A percentile compares a stretch with the other conserved stretches of the same genome.
Conservation (phyloP, 805 yeast genomes). For the Millerozyma miso region DNA sequence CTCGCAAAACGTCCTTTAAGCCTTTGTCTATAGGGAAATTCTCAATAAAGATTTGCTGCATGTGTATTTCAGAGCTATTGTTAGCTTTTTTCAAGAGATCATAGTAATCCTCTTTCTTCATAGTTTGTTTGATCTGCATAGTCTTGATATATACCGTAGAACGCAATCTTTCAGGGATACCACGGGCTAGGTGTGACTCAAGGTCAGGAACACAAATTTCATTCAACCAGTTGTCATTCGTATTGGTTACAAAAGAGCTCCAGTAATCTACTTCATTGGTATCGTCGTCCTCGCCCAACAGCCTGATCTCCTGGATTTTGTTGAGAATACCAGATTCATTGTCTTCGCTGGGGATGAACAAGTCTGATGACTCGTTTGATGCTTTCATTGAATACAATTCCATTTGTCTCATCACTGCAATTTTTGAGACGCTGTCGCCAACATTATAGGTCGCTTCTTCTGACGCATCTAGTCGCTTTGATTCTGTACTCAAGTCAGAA, state of each 20-base stretch:
- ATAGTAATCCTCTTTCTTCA: constrained; percentile 28
- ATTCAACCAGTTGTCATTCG: neutral
- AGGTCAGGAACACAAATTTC: constrained; percentile 6
- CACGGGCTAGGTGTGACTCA: constrained; percentile 20
- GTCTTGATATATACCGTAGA: constrained; percentile 29
- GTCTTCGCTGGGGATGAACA: constrained; percentile 11
- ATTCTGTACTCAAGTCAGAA: constrained; percentile 1
- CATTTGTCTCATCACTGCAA: constrained; percentile 20
- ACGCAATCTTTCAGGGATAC: constrained; percentile 29
- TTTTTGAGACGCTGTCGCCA: constrained; percentile 17
- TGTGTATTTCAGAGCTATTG: constrained; percentile 4
- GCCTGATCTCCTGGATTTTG: neutral
- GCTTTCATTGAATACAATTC: constrained; percentile 20
- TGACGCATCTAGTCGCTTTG: neutral
- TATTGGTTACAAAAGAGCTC: constrained; percentile 13
- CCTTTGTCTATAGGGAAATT: constrained; percentile 13
- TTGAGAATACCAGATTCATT: neutral
- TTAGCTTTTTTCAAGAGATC: constrained; percentile 26
- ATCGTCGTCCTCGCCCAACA: neutral
- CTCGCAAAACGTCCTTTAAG: constrained; percentile 22
- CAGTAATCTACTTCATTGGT: constrained; percentile 12
- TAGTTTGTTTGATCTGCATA: constrained; percentile 25
- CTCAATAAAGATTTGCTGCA: constrained; percentile 13
- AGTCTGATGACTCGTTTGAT: constrained; percentile 25
- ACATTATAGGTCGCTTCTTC: constrained; percentile 8